Evolutionary conservation across 1,139 yeast species (phyloP), one percentile per base, ranked within the genome.

Genomic region (Sugiyamaella neomexicana): DNA sequence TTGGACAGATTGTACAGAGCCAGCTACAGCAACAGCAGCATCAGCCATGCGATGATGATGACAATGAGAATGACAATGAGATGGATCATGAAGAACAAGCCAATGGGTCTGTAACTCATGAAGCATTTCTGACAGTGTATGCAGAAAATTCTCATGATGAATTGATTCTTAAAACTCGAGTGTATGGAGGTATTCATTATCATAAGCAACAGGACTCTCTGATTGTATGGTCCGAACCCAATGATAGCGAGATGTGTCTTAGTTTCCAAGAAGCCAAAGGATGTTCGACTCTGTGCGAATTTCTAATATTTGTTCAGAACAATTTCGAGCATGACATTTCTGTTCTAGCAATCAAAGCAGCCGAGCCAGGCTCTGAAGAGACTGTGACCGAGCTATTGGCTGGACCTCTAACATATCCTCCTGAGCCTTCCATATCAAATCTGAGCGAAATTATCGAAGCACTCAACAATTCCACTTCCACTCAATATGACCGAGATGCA

Each of bases 201-300:
- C 98, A 91, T 68, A 79, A 96, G 64, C 97, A 91, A 67, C 98
- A 93, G 67, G 97, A 90, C 59, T 90, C 97, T 0, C 75, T 93
- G 50, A 89, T 93, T 17, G 97, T 93, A 17, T 93, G 99, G 98
- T 88, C 96, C 5, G 96, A 89, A 65, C 70, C 76, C 7, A 77
- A 80, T 17, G 93, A 93, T 2, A 81, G 80, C 56, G 97, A 90
- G 68, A 80, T 90, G 61, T 98, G 98, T 4, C 75, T 93, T 42
- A 87, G 95, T 52, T 93, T 93, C 70, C 97, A 93, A 68, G 98
- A 90, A 66, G 83, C 89, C 40, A 88, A 86, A 51, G 98, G 98
- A 0, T 93, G 99, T 69, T 81, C 88, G 13, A 81, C 84, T 13
- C 69, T 91, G 48, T 89, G 97, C 68, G 93, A 89, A 52, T 90